phyloP scores from a whole-genome alignment of 2,329 filamentous ascomycete genomes.

The Aspergillus uvarum region DNA sequence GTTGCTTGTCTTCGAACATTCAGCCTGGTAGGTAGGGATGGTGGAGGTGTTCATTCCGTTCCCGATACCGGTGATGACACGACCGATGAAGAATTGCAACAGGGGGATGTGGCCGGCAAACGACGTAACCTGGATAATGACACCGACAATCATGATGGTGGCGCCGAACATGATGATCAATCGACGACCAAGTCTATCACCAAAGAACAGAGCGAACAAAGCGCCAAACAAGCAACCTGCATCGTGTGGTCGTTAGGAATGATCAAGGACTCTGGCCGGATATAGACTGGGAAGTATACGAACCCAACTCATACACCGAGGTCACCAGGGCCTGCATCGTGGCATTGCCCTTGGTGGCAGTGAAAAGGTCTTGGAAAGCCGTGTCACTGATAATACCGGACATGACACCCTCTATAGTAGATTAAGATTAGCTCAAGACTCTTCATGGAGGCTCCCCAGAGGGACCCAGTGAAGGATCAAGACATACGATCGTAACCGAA shows the following conservation, averaged over 20 bases:
- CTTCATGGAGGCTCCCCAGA: not conserved
- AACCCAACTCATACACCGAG: conserved; percentile 33
- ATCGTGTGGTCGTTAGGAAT: not conserved
- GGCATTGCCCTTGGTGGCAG: conserved; percentile 37
- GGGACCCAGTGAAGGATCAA: not conserved
- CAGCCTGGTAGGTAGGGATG: conserved; percentile 56
- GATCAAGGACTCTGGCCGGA: not conserved
- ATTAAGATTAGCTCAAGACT: not conserved
- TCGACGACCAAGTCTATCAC: conserved; percentile 39
- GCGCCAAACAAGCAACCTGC: conserved; percentile 39
- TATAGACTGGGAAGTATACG: not conserved
- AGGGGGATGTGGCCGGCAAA: conserved; percentile 36
- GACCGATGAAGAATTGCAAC: conserved; percentile 55
- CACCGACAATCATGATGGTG: conserved; percentile 49
- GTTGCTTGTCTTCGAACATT: conserved; percentile 56
- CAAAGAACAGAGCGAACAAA: conserved; percentile 37
- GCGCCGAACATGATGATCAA: conserved; percentile 58
- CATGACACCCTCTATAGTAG: conserved; percentile 37
- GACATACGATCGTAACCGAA: conserved; percentile 57
- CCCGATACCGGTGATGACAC: conserved; percentile 54
- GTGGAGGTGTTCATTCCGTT: conserved; percentile 59
- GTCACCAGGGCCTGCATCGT: conserved; percentile 39
- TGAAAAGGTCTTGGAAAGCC: conserved; percentile 36
- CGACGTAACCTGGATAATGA: conserved; percentile 40
- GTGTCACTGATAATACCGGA: conserved; percentile 39